Evolutionary conservation across 768 basidiomycete species (phyloP), one percentile per base, ranked within the genome.

Genomic region (Mycena rebaudengoi): DNA sequence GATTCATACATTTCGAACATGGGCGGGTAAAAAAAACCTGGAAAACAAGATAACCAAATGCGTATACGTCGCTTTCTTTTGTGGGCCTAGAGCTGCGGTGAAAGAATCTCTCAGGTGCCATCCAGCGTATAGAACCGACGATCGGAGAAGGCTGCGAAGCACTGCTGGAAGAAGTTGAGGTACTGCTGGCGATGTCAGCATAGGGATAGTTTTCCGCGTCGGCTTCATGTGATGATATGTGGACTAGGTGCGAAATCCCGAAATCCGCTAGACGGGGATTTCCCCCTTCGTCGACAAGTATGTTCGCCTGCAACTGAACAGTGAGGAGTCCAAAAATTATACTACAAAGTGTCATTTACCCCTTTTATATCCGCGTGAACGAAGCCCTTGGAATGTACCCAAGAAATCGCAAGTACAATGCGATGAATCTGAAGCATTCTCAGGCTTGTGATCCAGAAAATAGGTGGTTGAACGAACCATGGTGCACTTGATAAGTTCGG

Each of bases 361-460:
- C 55, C 55, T 57, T 57, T 57, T 14, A 57, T 57, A 21, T 57
- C 55, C 14, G 33, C 55, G 26, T 57, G 55, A 16, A 57, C 44
- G 11, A 46, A 35, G 25, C 21, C 20, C 16, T 28, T 35, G 23
- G 32, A n/a, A 45, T 57, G 55, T 14, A 57, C 5, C 55, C 35
- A 30, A 2, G 21, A 4, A 29, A 57, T 57, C 4, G 44, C 55
- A 29, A 23, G 8, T 4, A 35, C 44, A 21, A 57, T 26, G 6
- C 23, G 16, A 12, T 35, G 18, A 33, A 57, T 57, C 55, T 57
- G 43, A 18, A 26, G 20, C n/a, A 7, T 2, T 10, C 32, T 44
- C 14, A 37, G n/a, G n/a, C n/a, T n/a, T n/a, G 25, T 43, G 10
- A 6, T 32, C 32, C 5, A 25, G 21, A 30, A 10, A 23, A 18